A percentile compares a stretch with the other conserved stretches of the same genome.
Evolutionary conservation across 129 eudicot genomes (phyloP).

Genomic region (Heracleum sosnowskyi): DNA sequence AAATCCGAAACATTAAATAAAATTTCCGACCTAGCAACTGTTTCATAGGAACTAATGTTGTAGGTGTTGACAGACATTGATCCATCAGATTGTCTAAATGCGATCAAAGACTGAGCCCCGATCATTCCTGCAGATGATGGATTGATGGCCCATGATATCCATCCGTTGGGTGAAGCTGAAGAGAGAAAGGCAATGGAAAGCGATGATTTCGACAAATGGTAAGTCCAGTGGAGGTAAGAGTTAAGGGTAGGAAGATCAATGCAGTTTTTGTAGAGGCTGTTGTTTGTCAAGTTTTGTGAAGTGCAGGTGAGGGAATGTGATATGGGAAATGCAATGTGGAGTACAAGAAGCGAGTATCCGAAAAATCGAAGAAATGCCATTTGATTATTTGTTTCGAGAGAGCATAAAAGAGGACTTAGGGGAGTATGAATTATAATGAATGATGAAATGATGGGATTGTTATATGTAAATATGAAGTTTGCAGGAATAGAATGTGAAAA

Average conservation of each 20-base stretch:
- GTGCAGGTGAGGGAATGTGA: conserved; percentile 37
- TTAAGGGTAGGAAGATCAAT: conserved; percentile 48
- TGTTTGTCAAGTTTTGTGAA: conserved; percentile 32
- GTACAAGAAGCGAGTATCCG: neutral
- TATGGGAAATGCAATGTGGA: neutral
- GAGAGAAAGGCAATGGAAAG: conserved; percentile 28
- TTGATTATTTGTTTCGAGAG: neutral
- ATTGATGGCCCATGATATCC: conserved; percentile 84
- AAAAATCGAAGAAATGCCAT: neutral
- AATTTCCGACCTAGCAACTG: conserved; percentile 21
- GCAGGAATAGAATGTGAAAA: neutral
- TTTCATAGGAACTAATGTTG: conserved; percentile 29
- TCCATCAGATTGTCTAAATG: conserved; percentile 41
- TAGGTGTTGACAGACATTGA: conserved; percentile 46
- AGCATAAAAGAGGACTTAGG: neutral
- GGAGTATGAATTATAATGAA: neutral
- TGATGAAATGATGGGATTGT: neutral
- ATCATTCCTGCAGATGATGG: conserved; percentile 61
- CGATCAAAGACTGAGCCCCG: conserved; percentile 59
- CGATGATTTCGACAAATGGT: conserved; percentile 47
- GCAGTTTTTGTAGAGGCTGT: conserved; percentile 39
- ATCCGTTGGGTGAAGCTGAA: conserved; percentile 40
- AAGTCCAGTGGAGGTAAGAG: conserved; percentile 67
- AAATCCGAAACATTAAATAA: conserved; percentile 28
- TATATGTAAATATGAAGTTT: too few relatives aligned